These are phyloP conservation scores for Seiridium unicorne DNA, from an alignment of 2,329 filamentous ascomycete genomes.

Conservation along the genomic window DNA sequence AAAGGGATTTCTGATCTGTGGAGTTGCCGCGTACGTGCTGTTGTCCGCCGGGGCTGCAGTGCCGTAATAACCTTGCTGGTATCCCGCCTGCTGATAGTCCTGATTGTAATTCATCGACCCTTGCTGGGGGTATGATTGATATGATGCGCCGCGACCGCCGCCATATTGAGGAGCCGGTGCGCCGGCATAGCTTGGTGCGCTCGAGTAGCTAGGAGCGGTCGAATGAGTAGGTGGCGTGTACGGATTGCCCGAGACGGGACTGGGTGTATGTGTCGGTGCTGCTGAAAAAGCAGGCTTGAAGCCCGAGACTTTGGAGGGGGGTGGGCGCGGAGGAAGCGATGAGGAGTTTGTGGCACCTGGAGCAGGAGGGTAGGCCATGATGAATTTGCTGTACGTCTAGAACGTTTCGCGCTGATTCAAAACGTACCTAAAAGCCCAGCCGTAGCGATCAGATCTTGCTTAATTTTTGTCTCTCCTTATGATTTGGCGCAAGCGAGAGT, in stretches of 20 bases:
- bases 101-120: constrained; percentile 20
- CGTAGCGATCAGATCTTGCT: constrained; percentile 10
- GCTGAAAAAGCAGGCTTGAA: constrained; percentile 54
- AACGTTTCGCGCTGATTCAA: constrained; percentile 27
- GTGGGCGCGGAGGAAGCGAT: constrained; percentile 74
- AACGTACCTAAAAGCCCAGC: constrained; percentile 51
- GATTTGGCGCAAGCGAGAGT: background rate
- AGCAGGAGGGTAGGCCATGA: constrained; percentile 86
- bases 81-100: constrained; percentile 26
- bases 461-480: background rate
- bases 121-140: constrained; percentile 35
- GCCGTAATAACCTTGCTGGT: constrained; percentile 25
- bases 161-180: constrained; percentile 43
- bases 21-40: constrained; percentile 49
- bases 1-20: constrained; percentile 81
- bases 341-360: constrained; percentile 65
- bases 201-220: constrained; percentile 28
- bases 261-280: constrained; percentile 25
- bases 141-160: constrained; percentile 28
- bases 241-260: constrained; percentile 25
- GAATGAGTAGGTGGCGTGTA: constrained; percentile 34
- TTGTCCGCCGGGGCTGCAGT: constrained; percentile 32
- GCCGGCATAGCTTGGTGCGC: constrained; percentile 32
- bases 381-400: constrained; percentile 50
- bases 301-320: constrained; percentile 50